Evolutionary conservation across 2,329 filamentous ascomycete species (phyloP).

Genomic region (Monosporascus sp.): DNA sequence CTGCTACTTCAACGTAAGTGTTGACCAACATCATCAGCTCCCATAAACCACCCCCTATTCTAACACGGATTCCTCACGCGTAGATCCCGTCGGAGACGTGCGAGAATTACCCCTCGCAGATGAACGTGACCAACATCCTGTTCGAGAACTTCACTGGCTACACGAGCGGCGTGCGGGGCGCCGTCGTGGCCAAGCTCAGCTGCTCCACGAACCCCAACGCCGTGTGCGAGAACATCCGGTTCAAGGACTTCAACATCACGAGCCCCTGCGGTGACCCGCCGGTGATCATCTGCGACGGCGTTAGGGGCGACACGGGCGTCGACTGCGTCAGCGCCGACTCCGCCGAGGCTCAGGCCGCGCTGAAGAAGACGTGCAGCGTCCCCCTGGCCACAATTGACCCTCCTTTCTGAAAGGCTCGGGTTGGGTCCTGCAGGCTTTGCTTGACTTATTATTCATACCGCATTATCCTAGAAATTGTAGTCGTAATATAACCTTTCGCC

Average conservation of each 20-base stretch:
- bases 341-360: constrained; percentile 25
- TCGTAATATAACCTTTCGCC: too few species aligned
- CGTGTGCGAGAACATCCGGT: constrained; percentile 49
- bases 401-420: neutral
- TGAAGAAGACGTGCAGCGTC: constrained; percentile 27
- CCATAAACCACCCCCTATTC: neutral
- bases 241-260: constrained; percentile 49
- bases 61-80: neutral
- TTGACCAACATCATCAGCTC: too few species aligned
- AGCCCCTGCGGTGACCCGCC: constrained; percentile 40
- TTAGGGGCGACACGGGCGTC: constrained; percentile 30
- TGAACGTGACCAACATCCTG: constrained; percentile 53
- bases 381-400: constrained; percentile 19
- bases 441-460: too few species aligned
- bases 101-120: constrained; percentile 46
- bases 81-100: constrained; percentile 42
- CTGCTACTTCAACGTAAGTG: constrained; percentile 55
- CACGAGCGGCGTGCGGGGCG: constrained; percentile 50
- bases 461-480: too few species aligned
- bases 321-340: constrained; percentile 32
- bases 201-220: constrained; percentile 49
- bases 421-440: too few species aligned
- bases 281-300: constrained; percentile 46
- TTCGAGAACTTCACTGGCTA: constrained; percentile 56
- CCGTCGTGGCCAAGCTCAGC: constrained; percentile 47